These are phyloP conservation scores for Batkoa obscura DNA, from an alignment of 371 early-diverging fungal genomes.

Conservation along the genomic window DNA sequence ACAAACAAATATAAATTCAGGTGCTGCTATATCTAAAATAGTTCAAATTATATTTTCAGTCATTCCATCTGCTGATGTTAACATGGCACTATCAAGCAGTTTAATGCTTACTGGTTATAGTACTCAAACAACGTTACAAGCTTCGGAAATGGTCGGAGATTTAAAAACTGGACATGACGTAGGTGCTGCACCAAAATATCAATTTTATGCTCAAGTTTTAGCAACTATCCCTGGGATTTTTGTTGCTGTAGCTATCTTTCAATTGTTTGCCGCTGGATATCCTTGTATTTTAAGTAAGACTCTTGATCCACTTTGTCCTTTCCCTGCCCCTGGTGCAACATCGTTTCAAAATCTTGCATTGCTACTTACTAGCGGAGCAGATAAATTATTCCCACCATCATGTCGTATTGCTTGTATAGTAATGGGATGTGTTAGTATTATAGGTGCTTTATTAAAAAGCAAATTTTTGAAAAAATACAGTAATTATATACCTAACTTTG, in stretches of 20 bases:
- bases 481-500: neutral
- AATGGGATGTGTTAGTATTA: neutral
- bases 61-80: slow-evolving; percentile 21
- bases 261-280: neutral
- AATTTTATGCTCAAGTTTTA: slow-evolving; percentile 38
- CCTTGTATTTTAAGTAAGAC: slow-evolving; percentile 1
- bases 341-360: neutral
- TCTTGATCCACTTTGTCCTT: neutral
- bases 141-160: slow-evolving; percentile 45
- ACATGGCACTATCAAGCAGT: slow-evolving; percentile 18
- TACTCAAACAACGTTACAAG: slow-evolving; percentile 31
- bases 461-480: neutral
- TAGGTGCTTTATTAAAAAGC: neutral
- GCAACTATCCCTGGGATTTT: slow-evolving; percentile 35
- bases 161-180: slow-evolving; percentile 38
- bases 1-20: slow-evolving; percentile 38
- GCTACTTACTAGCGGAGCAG: slow-evolving; percentile 2
- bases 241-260: slow-evolving; percentile 31
- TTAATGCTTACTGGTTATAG: slow-evolving; percentile 36
- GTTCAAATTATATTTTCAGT: slow-evolving; percentile 34
- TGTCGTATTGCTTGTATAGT: neutral
- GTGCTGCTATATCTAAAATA: slow-evolving; percentile 35
- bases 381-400: neutral
- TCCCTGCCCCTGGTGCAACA: neutral
- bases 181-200: slow-evolving; percentile 34